Conservation (phyloP, 2,329 filamentous ascomycete species). For the Colletotrichum godetiae region DNA sequence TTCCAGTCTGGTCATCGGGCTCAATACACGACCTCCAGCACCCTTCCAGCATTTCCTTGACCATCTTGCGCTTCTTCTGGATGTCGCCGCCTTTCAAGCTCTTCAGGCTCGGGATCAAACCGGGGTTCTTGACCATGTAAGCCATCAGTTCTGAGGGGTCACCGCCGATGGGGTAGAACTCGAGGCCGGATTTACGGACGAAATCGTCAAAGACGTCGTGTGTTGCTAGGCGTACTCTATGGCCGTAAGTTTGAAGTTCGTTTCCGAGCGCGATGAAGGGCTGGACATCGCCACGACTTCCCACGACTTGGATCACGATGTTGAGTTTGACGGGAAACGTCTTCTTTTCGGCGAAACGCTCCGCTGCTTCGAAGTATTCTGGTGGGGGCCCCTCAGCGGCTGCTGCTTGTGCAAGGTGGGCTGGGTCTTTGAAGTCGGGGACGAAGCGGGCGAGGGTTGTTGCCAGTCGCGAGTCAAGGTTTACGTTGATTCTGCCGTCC, state of each 20-base stretch:
- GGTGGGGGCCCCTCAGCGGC: slow-evolving; percentile 14
- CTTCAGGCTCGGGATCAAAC: slow-evolving; percentile 42
- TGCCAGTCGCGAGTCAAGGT: slow-evolving; percentile 31
- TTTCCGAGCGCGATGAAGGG: slow-evolving; percentile 65
- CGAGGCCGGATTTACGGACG: slow-evolving; percentile 57
- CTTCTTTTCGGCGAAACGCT: slow-evolving; percentile 15
- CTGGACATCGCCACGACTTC: slow-evolving; percentile 65
- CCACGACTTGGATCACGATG: slow-evolving; percentile 67
- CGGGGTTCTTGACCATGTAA: slow-evolving; percentile 45
- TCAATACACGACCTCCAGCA: slow-evolving; percentile 42
- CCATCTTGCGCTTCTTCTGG: slow-evolving; percentile 40
- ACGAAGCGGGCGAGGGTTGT: slow-evolving; percentile 30
- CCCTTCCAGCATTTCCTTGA: slow-evolving; percentile 40
- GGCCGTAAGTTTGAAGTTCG: slow-evolving; percentile 58
- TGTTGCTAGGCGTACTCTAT: slow-evolving; percentile 63
- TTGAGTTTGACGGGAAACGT: slow-evolving; percentile 48
- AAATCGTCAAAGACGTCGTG: slow-evolving; percentile 62
- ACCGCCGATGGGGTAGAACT: slow-evolving; percentile 67
- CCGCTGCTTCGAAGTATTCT: slow-evolving; percentile 24
- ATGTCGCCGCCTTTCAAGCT: slow-evolving; percentile 43
- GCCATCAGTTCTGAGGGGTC: slow-evolving; percentile 57
- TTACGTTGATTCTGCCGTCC: slow-evolving; percentile 33
- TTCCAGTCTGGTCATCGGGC: slow-evolving; percentile 22
- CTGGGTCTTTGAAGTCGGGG: slow-evolving; percentile 24
- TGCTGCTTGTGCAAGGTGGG: slow-evolving; percentile 3